Conservation (phyloP, 805 yeast species). For the Monosporozyma unispora region DNA sequence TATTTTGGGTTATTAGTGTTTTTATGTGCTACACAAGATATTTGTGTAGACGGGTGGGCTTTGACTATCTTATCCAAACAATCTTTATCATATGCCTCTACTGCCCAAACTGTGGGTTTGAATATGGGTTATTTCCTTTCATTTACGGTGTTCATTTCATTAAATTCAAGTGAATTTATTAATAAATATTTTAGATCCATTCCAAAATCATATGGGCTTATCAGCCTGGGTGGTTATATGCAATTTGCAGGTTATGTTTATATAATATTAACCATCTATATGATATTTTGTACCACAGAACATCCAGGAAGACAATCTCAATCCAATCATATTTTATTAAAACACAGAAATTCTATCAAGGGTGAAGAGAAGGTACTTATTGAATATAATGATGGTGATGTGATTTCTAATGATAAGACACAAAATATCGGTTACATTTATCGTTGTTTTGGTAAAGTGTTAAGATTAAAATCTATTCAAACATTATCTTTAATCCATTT, state of each 20-base stretch:
- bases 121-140: conserved; percentile 88
- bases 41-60: conserved; percentile 99
- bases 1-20: conserved; percentile 72
- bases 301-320: conserved; percentile 42
- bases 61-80: conserved; percentile 71
- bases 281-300: conserved; percentile 58
- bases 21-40: conserved; percentile 94
- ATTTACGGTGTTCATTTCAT: conserved; percentile 83
- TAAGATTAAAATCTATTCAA: conserved; percentile 62
- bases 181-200: conserved; percentile 64
- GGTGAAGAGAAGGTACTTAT: conserved; percentile 10
- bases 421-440: conserved; percentile 47
- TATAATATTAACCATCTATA: conserved; percentile 52
- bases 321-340: conserved; percentile 10
- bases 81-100: conserved; percentile 83
- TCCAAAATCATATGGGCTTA: conserved; percentile 56
- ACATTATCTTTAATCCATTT: conserved; percentile 66
- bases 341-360: background rate
- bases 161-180: conserved; percentile 87
- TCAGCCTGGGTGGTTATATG: conserved; percentile 69
- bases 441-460: conserved; percentile 55
- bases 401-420: conserved; percentile 18
- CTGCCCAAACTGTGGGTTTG: conserved; percentile 94
- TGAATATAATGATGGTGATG: conserved; percentile 26
- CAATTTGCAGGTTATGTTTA: conserved; percentile 69